Evolutionary conservation across 1,284 basidiomycete genomes (phyloP).

Genomic region (Nidula niveotomentosa): DNA sequence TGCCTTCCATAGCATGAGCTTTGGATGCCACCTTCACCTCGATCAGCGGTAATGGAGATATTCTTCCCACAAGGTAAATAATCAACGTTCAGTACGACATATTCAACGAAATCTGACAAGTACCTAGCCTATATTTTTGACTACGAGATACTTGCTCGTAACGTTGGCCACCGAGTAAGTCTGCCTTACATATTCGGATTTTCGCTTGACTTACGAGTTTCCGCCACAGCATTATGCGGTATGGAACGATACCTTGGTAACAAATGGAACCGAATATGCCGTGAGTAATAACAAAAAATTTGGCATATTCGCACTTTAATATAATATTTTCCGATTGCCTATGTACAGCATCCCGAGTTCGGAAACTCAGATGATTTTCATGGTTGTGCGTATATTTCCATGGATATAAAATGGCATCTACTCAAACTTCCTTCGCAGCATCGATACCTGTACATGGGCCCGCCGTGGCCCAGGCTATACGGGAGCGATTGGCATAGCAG

Average conservation of each 20-base stretch:
- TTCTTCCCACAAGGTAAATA: slow-evolving; percentile 20
- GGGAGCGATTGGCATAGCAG: no score
- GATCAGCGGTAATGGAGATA: slow-evolving; percentile 30
- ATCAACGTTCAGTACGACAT: not conserved
- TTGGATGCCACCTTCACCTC: slow-evolving; percentile 28
- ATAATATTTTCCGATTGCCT: not conserved
- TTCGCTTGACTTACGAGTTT: not conserved
- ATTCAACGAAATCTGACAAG: not conserved
- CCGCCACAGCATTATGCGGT: not conserved
- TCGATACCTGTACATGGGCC: no score
- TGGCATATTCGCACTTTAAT: not conserved
- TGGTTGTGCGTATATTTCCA: not conserved
- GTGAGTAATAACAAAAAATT: not conserved
- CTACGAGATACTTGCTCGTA: slow-evolving; percentile 1
- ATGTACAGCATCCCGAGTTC: not conserved
- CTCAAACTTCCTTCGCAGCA: not conserved
- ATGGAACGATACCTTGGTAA: slow-evolving; percentile 3
- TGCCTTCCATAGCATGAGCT: slow-evolving; percentile 24
- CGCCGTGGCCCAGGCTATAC: no score
- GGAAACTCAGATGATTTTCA: not conserved
- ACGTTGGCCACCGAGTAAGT: slow-evolving; percentile 1
- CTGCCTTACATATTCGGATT: not conserved
- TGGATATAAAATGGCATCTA: not conserved
- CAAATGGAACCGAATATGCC: not conserved
- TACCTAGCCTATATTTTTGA: not conserved